phyloP scores from a whole-genome alignment of 106 monocot genomes.

The Hemerocallis citrina region DNA sequence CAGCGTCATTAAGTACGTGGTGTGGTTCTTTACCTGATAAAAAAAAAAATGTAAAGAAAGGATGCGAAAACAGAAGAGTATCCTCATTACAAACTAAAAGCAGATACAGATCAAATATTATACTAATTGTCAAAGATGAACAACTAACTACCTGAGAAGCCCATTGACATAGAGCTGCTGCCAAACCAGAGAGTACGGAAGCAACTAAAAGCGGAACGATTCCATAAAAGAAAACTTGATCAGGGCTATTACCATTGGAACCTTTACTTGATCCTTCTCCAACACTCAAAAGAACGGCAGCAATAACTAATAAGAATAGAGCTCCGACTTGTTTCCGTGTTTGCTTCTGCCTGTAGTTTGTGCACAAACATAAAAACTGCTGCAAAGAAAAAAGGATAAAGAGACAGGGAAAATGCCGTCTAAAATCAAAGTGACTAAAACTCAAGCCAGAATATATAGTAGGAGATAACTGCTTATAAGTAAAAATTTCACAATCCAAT shows the following conservation, averaged over 20 bases:
- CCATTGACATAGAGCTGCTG: constrained; percentile 96
- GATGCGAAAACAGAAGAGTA: background rate
- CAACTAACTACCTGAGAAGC: constrained; percentile 71
- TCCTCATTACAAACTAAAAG: background rate
- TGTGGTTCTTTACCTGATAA: constrained; percentile 86
- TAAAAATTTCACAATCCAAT: no score
- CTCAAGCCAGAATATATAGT: no score
- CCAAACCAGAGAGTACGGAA: constrained; percentile 93
- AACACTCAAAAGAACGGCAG: constrained; percentile 81
- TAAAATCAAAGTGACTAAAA: no score
- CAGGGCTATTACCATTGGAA: constrained; percentile 29
- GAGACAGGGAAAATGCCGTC: background rate
- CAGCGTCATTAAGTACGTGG: constrained; percentile 90
- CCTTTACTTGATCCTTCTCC: constrained; percentile 78
- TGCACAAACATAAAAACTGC: constrained; percentile 2
- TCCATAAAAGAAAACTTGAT: constrained; percentile 67
- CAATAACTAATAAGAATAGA: constrained; percentile 59
- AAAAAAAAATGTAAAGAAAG: background rate
- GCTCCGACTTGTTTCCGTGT: constrained; percentile 77
- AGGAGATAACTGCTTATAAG: no score
- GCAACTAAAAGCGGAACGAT: constrained; percentile 90
- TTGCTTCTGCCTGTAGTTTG: constrained; percentile 71
- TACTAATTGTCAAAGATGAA: background rate
- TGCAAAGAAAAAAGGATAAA: background rate
- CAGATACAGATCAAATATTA: background rate